Base-by-base conservation (phyloP, 306 rosid species). In the Morella rubra region DNA sequence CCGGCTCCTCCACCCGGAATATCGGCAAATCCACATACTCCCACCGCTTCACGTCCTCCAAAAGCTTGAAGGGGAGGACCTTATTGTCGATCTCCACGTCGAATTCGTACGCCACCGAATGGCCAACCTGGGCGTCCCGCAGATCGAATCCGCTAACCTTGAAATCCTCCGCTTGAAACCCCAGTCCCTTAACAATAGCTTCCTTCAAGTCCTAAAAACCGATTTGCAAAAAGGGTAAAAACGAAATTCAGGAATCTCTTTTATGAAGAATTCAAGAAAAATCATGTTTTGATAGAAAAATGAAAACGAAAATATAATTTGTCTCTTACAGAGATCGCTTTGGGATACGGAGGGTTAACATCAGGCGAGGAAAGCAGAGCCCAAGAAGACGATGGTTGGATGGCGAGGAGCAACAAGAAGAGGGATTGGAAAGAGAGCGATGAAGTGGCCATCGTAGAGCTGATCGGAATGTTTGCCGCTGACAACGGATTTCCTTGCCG, bases 21-120 rank as follows among this genome's bases (percentile, higher is more conserved):
- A 95, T 83, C 0, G 99, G 96, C 85, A 92, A 87, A 83, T 95
- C 97, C 2, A 82, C 97, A n/a, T 85, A 95, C 15, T 95, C 97
- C 97, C 97, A 95, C 4, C 91, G 89, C 19, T 85, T 87, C 0
- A 84, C 88, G 11, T 92, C 93, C 85, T 92, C 99, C 76, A 92
- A 81, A 51, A 95, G 95, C 89, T 89, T 95, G 73, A 95, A 88
- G 0, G 97, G 99, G 69, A 89, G 75, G 10, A 90, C 85, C 76
- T 89, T 84, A 2, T 88, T 82, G 73, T 86, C 99, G 15, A 95
- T 85, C 86, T 92, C 91, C 41, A 95, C 73, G 10, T 95, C 92
- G 64, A 95, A 95, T 86, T 85, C 91, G 69, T 95, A 95, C 44
- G 87, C 91, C 71, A 95, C 92, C 5, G 99, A 92, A 83, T 89